Evolutionary conservation across 139 green algal species (phyloP).

Genomic region (Pseudopediastrum boryanum): DNA sequence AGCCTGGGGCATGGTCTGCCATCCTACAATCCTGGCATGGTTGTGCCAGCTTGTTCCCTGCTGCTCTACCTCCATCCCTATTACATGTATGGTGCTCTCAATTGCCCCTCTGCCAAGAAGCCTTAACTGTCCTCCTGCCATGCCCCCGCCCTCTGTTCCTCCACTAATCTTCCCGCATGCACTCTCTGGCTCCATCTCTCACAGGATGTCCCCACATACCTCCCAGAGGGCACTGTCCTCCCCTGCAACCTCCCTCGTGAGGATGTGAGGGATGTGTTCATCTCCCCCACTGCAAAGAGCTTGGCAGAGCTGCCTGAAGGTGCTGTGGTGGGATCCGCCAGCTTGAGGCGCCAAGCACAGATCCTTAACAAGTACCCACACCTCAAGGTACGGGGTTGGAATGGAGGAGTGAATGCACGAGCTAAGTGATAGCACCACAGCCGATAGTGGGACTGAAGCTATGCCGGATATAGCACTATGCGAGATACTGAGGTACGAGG

Average conservation of each 20-base stretch:
- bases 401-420: neutral
- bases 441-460: no score
- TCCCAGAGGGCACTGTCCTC: slow-evolving; percentile 93
- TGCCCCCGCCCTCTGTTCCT: neutral
- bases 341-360: slow-evolving; percentile 92
- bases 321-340: slow-evolving; percentile 89
- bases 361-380: slow-evolving; percentile 95
- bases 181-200: neutral
- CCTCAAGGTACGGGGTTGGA: slow-evolving; percentile 68
- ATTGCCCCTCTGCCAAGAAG: neutral
- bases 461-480: no score
- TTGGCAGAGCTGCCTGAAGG: slow-evolving; percentile 91
- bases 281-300: slow-evolving; percentile 78
- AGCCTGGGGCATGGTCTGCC: no score
- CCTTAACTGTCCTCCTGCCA: neutral
- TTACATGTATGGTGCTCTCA: neutral
- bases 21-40: no score
- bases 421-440: no score
- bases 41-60: neutral
- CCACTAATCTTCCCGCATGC: neutral
- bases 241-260: slow-evolving; percentile 98
- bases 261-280: slow-evolving; percentile 98
- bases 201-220: slow-evolving; percentile 98
- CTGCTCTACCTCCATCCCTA: neutral
- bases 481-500: no score